Evolutionary conservation across 2,329 filamentous ascomycete species (phyloP).

Genomic region (Fusarium sp.): DNA sequence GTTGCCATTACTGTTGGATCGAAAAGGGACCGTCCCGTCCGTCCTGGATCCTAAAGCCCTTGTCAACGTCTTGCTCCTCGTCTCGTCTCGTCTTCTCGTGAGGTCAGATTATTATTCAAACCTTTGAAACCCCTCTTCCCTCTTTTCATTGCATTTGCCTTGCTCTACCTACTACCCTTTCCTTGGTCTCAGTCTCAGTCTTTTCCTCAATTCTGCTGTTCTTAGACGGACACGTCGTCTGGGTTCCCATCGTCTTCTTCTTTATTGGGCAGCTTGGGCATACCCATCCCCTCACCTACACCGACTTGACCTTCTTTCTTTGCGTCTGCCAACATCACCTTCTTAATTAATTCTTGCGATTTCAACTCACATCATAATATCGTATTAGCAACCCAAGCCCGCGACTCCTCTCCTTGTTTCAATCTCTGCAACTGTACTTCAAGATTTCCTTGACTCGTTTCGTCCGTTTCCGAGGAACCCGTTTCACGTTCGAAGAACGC

Average conservation of each 20-base stretch:
- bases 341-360: constrained; percentile 12
- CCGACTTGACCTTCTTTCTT: constrained; percentile 28
- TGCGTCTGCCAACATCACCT: constrained; percentile 3
- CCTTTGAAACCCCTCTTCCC: constrained; percentile 33
- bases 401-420: constrained; percentile 20
- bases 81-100: constrained; percentile 22
- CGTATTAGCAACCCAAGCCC: constrained; percentile 1
- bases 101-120: constrained; percentile 26
- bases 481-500: constrained; percentile 26
- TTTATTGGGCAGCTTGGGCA: constrained; percentile 28
- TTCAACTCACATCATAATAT: constrained; percentile 9
- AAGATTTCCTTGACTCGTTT: constrained; percentile 22
- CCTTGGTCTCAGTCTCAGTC: background rate
- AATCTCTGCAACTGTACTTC: constrained; percentile 10
- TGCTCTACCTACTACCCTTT: constrained; percentile 3
- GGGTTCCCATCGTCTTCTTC: constrained; percentile 28
- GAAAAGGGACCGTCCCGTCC: constrained; percentile 37
- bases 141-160: constrained; percentile 1
- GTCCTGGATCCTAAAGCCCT: constrained; percentile 30
- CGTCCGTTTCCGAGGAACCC: constrained; percentile 27
- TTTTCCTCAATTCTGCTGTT: constrained; percentile 8
- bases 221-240: constrained; percentile 13
- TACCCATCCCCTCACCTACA: constrained; percentile 24
- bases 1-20: constrained; percentile 37
- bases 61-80: constrained; percentile 34